phyloP scores from a whole-genome alignment of 495 filamentous ascomycete species.

The Penicillium silybi region DNA sequence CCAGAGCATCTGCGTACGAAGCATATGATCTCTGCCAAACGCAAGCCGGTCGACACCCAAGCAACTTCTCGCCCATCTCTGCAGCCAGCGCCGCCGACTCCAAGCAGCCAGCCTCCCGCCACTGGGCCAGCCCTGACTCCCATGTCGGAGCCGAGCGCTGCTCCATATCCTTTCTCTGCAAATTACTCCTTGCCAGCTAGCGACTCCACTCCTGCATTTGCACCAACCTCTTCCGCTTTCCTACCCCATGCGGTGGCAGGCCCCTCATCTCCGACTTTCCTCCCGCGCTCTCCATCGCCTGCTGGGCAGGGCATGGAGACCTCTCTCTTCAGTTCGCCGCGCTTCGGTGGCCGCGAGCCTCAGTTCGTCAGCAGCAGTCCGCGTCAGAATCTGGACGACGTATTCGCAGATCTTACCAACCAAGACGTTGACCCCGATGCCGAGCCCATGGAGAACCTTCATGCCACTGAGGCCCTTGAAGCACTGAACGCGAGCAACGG shows the following conservation, averaged over 20 bases:
- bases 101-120: constrained; percentile 21
- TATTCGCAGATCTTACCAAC: constrained; percentile 48
- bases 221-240: constrained; percentile 37
- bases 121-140: constrained; percentile 35
- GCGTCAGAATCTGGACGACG: constrained; percentile 41
- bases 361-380: constrained; percentile 38
- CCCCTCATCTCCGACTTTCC: constrained; percentile 38
- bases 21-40: constrained; percentile 54
- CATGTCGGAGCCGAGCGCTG: constrained; percentile 27
- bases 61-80: constrained; percentile 20
- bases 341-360: constrained; percentile 32
- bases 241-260: constrained; percentile 34
- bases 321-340: constrained; percentile 40
- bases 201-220: constrained; percentile 41
- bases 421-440: constrained; percentile 38
- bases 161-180: constrained; percentile 40
- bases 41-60: constrained; percentile 38
- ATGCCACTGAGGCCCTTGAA: constrained; percentile 45
- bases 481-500: constrained; percentile 41
- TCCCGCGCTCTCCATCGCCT: constrained; percentile 36
- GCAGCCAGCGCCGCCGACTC: constrained; percentile 26
- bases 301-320: constrained; percentile 32
- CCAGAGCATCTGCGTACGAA: constrained; percentile 77
- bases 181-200: constrained; percentile 36
- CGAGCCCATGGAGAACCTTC: constrained; percentile 43